These are phyloP conservation scores for Rhynchospora tenuis DNA, from an alignment of 176 grass and related monocot genomes.

Conservation along the genomic window DNA sequence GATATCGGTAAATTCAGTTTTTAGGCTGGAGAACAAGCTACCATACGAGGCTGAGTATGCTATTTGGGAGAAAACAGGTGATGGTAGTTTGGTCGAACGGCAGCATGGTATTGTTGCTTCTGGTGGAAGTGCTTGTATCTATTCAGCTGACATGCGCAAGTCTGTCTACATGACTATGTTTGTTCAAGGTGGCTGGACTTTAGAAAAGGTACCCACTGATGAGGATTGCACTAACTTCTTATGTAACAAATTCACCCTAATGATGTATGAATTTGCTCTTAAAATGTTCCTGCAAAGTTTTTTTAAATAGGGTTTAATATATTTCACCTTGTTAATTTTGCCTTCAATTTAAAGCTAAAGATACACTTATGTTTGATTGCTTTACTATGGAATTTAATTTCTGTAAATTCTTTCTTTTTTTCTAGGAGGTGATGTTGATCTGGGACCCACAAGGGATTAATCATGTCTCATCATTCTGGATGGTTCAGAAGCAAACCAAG, in stretches of 20 bases:
- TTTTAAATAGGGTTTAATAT: neutral
- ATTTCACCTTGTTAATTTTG: neutral
- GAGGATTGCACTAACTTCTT: neutral
- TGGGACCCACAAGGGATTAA: slow-evolving; percentile 63
- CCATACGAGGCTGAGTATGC: slow-evolving; percentile 86
- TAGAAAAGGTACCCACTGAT: slow-evolving; percentile 69
- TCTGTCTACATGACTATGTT: slow-evolving; percentile 80
- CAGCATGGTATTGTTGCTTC: slow-evolving; percentile 64
- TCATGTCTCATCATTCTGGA: slow-evolving; percentile 85
- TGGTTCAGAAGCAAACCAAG: slow-evolving; percentile 74
- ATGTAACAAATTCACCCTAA: neutral
- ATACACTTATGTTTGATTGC: neutral
- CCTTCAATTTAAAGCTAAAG: neutral
- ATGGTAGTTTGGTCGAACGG: slow-evolving; percentile 83
- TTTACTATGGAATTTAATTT: neutral
- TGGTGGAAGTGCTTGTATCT: slow-evolving; percentile 73
- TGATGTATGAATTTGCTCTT: neutral
- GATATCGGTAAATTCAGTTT: slow-evolving; percentile 84
- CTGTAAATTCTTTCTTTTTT: slow-evolving; percentile 15
- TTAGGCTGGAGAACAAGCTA: slow-evolving; percentile 96
- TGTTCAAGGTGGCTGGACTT: slow-evolving; percentile 83
- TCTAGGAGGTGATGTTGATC: slow-evolving; percentile 74
- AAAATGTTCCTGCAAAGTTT: neutral
- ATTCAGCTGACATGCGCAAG: slow-evolving; percentile 91
- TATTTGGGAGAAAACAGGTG: slow-evolving; percentile 78